Evolutionary conservation across 345 rosid genomes (phyloP).

Genomic region (Citrus australasica): DNA sequence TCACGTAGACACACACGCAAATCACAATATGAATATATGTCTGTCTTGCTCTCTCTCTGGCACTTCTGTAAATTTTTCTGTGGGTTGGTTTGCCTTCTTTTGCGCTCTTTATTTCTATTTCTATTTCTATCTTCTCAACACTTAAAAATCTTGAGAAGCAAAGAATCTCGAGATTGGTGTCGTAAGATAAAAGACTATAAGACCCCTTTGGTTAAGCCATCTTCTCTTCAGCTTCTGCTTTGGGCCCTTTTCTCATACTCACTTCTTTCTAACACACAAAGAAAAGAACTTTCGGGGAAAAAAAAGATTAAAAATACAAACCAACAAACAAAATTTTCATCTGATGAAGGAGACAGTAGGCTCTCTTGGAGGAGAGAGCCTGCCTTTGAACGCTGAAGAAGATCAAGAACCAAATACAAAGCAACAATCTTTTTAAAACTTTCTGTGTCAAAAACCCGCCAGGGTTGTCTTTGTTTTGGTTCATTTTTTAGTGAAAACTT

Average conservation of each 20-base stretch:
- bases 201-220: background rate
- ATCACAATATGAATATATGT: background rate
- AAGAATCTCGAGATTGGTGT: constrained; percentile 55
- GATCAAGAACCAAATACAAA: constrained; percentile 22
- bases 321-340: background rate
- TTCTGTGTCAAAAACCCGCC: background rate
- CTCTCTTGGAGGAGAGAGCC: constrained; percentile 64
- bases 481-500: background rate
- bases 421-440: background rate
- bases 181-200: constrained; percentile 32
- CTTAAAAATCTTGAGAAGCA: background rate
- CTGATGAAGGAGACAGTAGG: constrained; percentile 51
- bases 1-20: background rate
- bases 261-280: background rate
- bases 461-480: constrained; percentile 4
- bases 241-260: background rate
- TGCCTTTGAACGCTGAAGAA: constrained; percentile 30
- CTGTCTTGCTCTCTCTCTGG: constrained; percentile 6
- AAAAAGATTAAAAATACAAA: background rate
- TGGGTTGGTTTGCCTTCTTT: constrained; percentile 8
- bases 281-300: background rate
- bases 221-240: background rate
- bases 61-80: background rate
- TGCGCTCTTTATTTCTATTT: background rate
- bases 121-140: background rate